Evolutionary conservation across 805 yeast species (phyloP).

Genomic region (Wickerhamomyces sydowiorum): DNA sequence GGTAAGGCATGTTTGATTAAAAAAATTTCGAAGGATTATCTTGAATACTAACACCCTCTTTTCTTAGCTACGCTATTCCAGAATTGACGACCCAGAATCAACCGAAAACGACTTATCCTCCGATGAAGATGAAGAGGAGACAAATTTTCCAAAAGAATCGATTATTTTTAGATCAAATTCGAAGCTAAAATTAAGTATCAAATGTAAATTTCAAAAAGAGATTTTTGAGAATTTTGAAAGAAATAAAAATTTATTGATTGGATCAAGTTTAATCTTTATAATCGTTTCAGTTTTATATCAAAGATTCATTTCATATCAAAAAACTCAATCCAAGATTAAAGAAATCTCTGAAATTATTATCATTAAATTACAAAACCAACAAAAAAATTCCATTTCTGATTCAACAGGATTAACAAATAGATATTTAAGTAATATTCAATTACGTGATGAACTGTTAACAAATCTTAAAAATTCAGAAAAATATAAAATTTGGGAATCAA

Average conservation of each 20-base stretch:
- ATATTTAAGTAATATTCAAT: conserved; percentile 64
- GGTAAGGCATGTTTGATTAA: conserved; percentile 65
- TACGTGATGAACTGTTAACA: conserved; percentile 57
- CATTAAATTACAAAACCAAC: conserved; percentile 43
- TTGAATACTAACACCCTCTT: conserved; percentile 17
- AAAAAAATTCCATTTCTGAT: conserved; percentile 27
- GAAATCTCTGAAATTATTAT: conserved; percentile 43
- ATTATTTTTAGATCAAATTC: conserved; percentile 68
- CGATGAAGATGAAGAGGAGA: conserved; percentile 34
- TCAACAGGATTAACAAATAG: conserved; percentile 30
- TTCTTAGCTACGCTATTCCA: conserved; percentile 19
- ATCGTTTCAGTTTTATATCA: conserved; percentile 22
- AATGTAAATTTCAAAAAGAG: conserved; percentile 51
- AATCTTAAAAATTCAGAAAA: conserved; percentile 26
- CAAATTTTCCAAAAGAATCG: conserved; percentile 28
- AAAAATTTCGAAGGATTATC: neutral
- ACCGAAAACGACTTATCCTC: conserved; percentile 30
- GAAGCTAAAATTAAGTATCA: conserved; percentile 52
- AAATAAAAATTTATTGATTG: conserved; percentile 15
- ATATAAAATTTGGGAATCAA: conserved; percentile 51
- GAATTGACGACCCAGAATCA: conserved; percentile 35
- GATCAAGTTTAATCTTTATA: conserved; percentile 8
- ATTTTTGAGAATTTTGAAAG: conserved; percentile 32
- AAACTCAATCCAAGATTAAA: conserved; percentile 36
- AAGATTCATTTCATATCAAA: conserved; percentile 31